Evolutionary conservation across 352 stramenopile species (phyloP), one percentile per base, ranked within the genome.

Genomic region (Chrysophaeum taylorii): DNA sequence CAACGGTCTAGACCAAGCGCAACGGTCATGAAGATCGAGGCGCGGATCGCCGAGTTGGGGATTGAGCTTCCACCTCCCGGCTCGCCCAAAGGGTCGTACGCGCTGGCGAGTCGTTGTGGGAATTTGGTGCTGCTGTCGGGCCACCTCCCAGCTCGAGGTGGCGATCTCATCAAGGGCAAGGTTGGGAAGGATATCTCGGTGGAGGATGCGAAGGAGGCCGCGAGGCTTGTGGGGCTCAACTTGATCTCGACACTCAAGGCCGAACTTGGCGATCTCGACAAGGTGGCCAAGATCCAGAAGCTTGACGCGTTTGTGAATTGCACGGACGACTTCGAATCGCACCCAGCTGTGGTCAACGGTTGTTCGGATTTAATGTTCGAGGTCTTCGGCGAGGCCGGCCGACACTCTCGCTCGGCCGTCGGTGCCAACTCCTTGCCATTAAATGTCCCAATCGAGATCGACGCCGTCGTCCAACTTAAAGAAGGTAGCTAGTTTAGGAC

Each of bases 401-500:
- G 84, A 39, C 84, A 89, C 80, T 87, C 92, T 25, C 84, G 94
- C 71, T 97, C 89, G 74, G 94, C 94, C 38, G 92, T 98, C 60
- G 93, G 94, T 70, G 97, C 92, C 21, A 97, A 95, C 78, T 91
- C 92, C 21, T 79, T 98, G 66, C 93, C 94, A 45, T 80, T 98
- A 41, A 95, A 96, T 73, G 90, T 97, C 53, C 86, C 90, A 42
- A 92, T 98, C 5, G 93, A 98, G 84, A 88, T 98, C 38, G 94
- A 98, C 80, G 88, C 90, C 69, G 88, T 98, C 70, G 85, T 97
- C n/a, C 90, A 98, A n/a, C n/a, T n/a, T n/a, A n/a, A n/a, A n/a
- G n/a, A n/a, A n/a, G n/a, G n/a, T n/a, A n/a, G n/a, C n/a, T n/a
- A n/a, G n/a, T n/a, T n/a, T n/a, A n/a, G n/a, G n/a, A n/a, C n/a